These are phyloP conservation scores for Ordospora colligata DNA, from an alignment of 371 early-diverging fungal genomes.

Conservation along the genomic window DNA sequence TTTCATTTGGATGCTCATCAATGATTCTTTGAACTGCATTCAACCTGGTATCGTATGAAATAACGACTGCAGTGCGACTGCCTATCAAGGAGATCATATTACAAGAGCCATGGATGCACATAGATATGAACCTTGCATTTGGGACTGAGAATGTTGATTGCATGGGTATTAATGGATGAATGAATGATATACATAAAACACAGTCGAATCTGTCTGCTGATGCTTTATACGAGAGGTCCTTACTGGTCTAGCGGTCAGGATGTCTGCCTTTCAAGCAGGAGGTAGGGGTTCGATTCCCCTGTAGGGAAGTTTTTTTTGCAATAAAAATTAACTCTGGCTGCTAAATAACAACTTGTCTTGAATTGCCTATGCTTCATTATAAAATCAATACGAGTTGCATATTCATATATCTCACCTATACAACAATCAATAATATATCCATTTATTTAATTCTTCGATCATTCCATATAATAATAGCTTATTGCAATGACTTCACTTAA, in stretches of 20 bases:
- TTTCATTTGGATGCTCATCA: conserved; percentile 40
- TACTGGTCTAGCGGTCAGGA: conserved; percentile 46
- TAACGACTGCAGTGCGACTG: conserved; percentile 8
- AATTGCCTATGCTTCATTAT: too few species aligned
- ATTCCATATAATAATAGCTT: too few species aligned
- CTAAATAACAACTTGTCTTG: too few species aligned
- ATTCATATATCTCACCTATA: too few species aligned
- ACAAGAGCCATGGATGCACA: not conserved
- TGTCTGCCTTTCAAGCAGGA: conserved; percentile 46
- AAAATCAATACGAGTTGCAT: too few species aligned
- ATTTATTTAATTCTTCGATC: too few species aligned
- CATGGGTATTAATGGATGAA: not conserved
- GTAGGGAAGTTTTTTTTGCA: conserved; percentile 26
- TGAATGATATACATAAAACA: too few species aligned
- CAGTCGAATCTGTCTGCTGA: too few species aligned
- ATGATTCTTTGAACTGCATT: conserved; percentile 11
- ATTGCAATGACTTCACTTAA: not conserved
- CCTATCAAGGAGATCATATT: conserved; percentile 33
- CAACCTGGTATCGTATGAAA: conserved; percentile 3
- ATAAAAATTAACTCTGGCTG: not conserved
- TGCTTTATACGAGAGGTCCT: not conserved
- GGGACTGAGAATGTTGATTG: not conserved
- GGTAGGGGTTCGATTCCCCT: conserved; percentile 47
- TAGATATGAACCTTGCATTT: conserved; percentile 6
- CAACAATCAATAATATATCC: too few species aligned